Evolutionary conservation across 1,284 basidiomycete species (phyloP).

Genomic region (Pterulicium gracile): DNA sequence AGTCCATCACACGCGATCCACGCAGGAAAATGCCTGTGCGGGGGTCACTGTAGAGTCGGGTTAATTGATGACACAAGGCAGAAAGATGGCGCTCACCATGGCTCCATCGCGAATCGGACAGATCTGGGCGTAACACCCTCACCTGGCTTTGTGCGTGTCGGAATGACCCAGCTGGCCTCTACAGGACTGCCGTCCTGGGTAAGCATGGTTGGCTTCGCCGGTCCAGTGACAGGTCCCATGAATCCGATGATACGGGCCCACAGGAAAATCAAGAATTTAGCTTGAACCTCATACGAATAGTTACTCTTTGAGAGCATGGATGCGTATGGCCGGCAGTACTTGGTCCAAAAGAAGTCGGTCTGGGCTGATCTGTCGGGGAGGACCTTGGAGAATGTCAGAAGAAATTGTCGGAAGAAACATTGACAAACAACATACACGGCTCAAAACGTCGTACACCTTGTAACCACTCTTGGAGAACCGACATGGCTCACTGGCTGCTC

Average conservation of each 20-base stretch:
- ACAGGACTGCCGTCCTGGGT: slow-evolving; percentile 22
- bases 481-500: not conserved
- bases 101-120: slow-evolving; percentile 21
- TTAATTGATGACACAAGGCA: too few species aligned
- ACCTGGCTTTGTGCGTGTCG: slow-evolving; percentile 11
- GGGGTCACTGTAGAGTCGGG: not conserved
- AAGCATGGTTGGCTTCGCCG: slow-evolving; percentile 16
- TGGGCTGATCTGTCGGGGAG: not conserved
- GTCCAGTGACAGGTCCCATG: slow-evolving; percentile 16
- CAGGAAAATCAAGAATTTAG: slow-evolving; percentile 18
- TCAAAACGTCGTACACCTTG: not conserved
- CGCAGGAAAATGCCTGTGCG: not conserved
- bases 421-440: not conserved
- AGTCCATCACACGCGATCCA: not conserved
- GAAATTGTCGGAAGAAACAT: not conserved
- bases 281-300: slow-evolving; percentile 16
- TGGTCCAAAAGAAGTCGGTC: slow-evolving; percentile 17
- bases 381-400: not conserved
- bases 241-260: slow-evolving; percentile 18
- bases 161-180: slow-evolving; percentile 21
- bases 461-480: not conserved
- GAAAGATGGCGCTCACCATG: slow-evolving; percentile 17
- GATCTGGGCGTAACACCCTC: slow-evolving; percentile 12
- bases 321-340: slow-evolving; percentile 16
- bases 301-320: slow-evolving; percentile 17